Percentiles rank a stretch among this genome's conserved stretches.
Conservation (phyloP, 768 basidiomycete genomes). For the Naganishia vishniacii region DNA sequence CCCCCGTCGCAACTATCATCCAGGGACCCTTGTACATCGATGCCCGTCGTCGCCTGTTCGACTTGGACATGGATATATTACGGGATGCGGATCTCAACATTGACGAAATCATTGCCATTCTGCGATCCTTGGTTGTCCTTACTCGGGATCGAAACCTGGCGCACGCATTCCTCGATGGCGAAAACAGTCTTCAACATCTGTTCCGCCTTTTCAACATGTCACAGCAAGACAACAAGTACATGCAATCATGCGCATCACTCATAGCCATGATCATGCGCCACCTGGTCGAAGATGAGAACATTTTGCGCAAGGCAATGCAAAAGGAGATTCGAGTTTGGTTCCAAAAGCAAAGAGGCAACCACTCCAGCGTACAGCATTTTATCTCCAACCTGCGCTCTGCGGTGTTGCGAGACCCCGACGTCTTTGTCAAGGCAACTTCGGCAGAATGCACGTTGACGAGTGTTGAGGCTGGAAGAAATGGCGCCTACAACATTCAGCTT, state of each 20-base stretch:
- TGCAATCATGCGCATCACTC: slow-evolving; percentile 11
- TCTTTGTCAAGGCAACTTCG: slow-evolving; percentile 69
- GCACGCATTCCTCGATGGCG: slow-evolving; percentile 58
- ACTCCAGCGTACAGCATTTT: slow-evolving; percentile 53
- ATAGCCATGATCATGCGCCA: slow-evolving; percentile 74
- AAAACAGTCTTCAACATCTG: slow-evolving; percentile 15
- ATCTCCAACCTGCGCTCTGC: slow-evolving; percentile 70
- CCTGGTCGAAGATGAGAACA: slow-evolving; percentile 68
- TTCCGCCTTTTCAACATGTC: slow-evolving; percentile 20
- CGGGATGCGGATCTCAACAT: slow-evolving; percentile 60
- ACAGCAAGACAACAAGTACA: slow-evolving; percentile 17
- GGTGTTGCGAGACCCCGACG: slow-evolving; percentile 70
- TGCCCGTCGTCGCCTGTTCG: slow-evolving; percentile 64
- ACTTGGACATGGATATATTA: slow-evolving; percentile 70
- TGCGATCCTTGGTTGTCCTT: slow-evolving; percentile 77
- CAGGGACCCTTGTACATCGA: slow-evolving; percentile 62
- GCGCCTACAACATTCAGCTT: slow-evolving; percentile 56
- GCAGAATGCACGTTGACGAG: slow-evolving; percentile 67
- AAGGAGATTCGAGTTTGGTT: slow-evolving; percentile 79
- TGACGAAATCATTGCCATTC: slow-evolving; percentile 73
- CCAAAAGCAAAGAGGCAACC: slow-evolving; percentile 58
- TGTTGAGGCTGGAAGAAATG: slow-evolving; percentile 55
- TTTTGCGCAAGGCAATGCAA: slow-evolving; percentile 67
- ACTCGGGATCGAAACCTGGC: slow-evolving; percentile 68
- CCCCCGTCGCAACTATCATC: slow-evolving; percentile 33